Base-by-base conservation (phyloP, 192 early-diverging fungal genomes). In the Coemansia erecta region DNA sequence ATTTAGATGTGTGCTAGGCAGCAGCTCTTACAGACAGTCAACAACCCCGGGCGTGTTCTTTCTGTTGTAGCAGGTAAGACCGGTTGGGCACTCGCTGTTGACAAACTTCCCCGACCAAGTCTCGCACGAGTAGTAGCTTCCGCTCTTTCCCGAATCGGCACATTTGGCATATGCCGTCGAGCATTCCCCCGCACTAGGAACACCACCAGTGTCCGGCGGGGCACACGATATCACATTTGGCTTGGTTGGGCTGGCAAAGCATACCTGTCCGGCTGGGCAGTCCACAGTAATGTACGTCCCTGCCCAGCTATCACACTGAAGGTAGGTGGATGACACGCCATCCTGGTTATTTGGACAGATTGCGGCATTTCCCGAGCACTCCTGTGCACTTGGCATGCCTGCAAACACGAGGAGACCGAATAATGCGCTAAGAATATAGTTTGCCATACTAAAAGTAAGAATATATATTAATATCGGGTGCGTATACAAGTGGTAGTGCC, bases 231-330 rank as follows among this genome's bases (percentile, higher is more conserved):
- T 61, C 31, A 63, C 66, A 17, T 55, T 59, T 22, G 66, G 67
- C 40, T 52, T 66, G 66, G 61, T 78, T 18, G 77, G 77, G 58
- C 73, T 80, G 31, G 77, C 71, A 21, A 73, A 80, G 77, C 77
- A 80, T 24, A 80, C 77, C 56, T 80, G 77, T 45, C 70, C 77
- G 5, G 63, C 17, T 0, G 66, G 42, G 50, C 77, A 80, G 60
- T 60, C 55, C 45, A 47, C 42, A n/a, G 60, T 49, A 28, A 54
- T 60, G 45, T 70, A 80, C 48, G 66, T 51, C 11, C 53, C 42
- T 43, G 44, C 58, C 70, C 60, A 70, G 60, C 56, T 69, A 53
- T 73, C 69, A 64, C 77, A 80, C 71, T 80, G 77, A 10, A 80
- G 77, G 58, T 80, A 80, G 59, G 71, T 80, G 13, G 66, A 31